phyloP scores from a whole-genome alignment of 2,329 filamentous ascomycete genomes.

The Apiospora hydei region DNA sequence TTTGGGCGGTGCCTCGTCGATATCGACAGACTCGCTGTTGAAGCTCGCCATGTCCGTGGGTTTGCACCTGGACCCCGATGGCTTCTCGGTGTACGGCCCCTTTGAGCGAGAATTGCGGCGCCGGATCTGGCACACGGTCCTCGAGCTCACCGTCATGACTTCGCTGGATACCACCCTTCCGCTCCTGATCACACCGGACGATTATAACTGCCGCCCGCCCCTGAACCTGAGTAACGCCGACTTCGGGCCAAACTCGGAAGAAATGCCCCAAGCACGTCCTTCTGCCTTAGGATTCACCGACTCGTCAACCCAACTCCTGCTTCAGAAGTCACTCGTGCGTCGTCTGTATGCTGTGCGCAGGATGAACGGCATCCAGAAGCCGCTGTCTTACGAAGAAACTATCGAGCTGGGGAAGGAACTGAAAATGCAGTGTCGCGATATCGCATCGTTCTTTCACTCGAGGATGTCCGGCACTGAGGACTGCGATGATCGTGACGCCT shows the following conservation, averaged over 20 bases:
- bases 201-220: constrained; percentile 32
- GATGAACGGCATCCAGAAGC: constrained; percentile 31
- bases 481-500: background rate
- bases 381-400: constrained; percentile 30
- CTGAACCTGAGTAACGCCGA: constrained; percentile 34
- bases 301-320: constrained; percentile 34
- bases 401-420: constrained; percentile 30
- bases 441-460: constrained; percentile 31
- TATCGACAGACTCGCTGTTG: constrained; percentile 40
- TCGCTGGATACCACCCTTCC: constrained; percentile 36
- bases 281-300: constrained; percentile 29
- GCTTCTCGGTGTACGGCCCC: constrained; percentile 31
- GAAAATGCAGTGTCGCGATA: constrained; percentile 34
- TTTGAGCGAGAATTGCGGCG: constrained; percentile 38
- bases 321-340: constrained; percentile 33
- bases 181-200: constrained; percentile 30
- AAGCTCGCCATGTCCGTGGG: constrained; percentile 41
- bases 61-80: constrained; percentile 38
- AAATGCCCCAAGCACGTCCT: background rate
- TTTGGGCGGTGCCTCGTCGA: constrained; percentile 36
- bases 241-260: constrained; percentile 8
- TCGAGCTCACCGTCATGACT: constrained; percentile 36
- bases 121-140: constrained; percentile 40
- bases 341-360: constrained; percentile 34
- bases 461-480: background rate